Percentiles rank a stretch among this genome's conserved stretches.
phyloP scores from a whole-genome alignment of 345 rosid genomes.

The Gossypium mustelinum region DNA sequence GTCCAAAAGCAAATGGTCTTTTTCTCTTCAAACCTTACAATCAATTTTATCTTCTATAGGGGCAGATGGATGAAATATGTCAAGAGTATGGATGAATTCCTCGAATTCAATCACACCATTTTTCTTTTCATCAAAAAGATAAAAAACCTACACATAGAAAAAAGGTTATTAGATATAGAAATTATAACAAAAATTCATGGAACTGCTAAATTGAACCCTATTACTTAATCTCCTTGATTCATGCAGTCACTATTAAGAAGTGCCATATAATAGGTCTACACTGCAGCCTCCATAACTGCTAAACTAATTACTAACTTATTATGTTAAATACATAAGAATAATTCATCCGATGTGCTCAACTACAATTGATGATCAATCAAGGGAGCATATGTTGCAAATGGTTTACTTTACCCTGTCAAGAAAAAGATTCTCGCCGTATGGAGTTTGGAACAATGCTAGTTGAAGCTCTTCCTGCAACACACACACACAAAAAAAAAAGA shows the following conservation, averaged over 20 bases:
- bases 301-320: too few relatives aligned
- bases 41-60: conserved; percentile 70
- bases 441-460: conserved; percentile 60
- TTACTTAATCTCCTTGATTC: too few relatives aligned
- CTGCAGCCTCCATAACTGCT: too few relatives aligned
- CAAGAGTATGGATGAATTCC: conserved; percentile 71
- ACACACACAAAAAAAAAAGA: background rate
- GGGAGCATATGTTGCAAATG: background rate
- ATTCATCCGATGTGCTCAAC: background rate
- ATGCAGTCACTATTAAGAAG: too few relatives aligned
- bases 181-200: background rate
- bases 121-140: conserved; percentile 80
- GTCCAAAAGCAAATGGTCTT: background rate
- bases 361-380: background rate
- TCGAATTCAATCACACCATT: conserved; percentile 88
- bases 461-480: conserved; percentile 75
- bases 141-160: conserved; percentile 47
- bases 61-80: conserved; percentile 73
- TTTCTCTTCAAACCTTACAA: conserved; percentile 45
- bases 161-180: background rate
- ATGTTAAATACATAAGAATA: too few relatives aligned
- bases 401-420: conserved; percentile 83
- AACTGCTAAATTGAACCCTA: background rate
- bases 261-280: too few relatives aligned
- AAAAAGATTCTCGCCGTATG: conserved; percentile 67